Conservation (phyloP, 768 basidiomycete species). For the Candolleomyces eurysporus region DNA sequence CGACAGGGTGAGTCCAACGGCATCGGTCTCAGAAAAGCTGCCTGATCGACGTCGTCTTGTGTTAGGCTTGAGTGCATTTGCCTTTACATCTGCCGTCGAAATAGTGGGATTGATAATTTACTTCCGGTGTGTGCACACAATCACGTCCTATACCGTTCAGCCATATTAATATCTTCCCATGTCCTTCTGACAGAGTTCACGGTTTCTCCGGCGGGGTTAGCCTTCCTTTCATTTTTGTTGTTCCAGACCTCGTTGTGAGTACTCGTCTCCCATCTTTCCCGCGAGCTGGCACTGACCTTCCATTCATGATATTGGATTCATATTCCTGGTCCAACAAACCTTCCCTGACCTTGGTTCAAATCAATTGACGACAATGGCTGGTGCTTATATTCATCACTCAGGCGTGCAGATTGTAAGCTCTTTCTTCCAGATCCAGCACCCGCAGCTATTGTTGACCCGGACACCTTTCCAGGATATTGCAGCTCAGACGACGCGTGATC, state of each 20-base stretch:
- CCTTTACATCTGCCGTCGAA: slow-evolving; percentile 28
- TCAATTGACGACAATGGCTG: not conserved
- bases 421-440: not conserved
- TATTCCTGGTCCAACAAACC: too few species aligned
- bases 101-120: slow-evolving; percentile 26
- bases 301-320: too few species aligned
- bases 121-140: slow-evolving; percentile 27
- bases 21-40: not conserved
- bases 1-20: slow-evolving; percentile 29
- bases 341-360: not conserved
- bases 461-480: slow-evolving; percentile 29
- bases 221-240: slow-evolving; percentile 35
- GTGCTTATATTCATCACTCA: slow-evolving; percentile 8
- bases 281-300: not conserved
- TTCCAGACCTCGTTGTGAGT: slow-evolving; percentile 37
- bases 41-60: not conserved
- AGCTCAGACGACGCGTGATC: slow-evolving; percentile 31
- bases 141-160: not conserved
- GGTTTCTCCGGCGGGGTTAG: slow-evolving; percentile 26
- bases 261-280: not conserved
- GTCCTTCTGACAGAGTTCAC: slow-evolving; percentile 18
- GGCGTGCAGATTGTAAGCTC: slow-evolving; percentile 35
- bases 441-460: slow-evolving; percentile 1
- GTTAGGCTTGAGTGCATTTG: slow-evolving; percentile 33
- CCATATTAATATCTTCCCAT: not conserved